These are phyloP conservation scores for Xerocomus potaroensis DNA, from an alignment of 768 basidiomycete species.

Conservation along the genomic window DNA sequence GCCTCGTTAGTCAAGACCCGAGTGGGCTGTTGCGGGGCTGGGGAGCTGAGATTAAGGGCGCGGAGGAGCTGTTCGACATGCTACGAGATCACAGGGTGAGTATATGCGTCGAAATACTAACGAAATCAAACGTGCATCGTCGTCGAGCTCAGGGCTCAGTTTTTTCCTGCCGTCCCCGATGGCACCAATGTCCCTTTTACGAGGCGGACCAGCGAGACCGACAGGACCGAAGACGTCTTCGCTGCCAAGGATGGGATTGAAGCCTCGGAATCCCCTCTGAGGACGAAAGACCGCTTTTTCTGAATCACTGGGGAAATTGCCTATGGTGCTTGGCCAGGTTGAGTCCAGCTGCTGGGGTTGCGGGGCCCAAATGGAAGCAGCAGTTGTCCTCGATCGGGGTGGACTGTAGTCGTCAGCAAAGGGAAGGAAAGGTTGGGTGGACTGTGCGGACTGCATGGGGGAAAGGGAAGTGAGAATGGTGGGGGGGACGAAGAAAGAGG, in stretches of 20 bases:
- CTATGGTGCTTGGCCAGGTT: conserved; percentile 66
- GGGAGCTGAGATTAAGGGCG: conserved; percentile 75
- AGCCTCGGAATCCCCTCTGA: conserved; percentile 24
- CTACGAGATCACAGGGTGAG: conserved; percentile 36
- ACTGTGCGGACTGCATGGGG: conserved; percentile 27
- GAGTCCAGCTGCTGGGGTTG: conserved; percentile 65
- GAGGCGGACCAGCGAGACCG: conserved; percentile 32
- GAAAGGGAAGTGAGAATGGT: conserved; percentile 32
- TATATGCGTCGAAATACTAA: conserved; percentile 27
- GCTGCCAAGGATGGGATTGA: conserved; percentile 28
- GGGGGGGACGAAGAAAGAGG: conserved; percentile 37
- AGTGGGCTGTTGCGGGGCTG: conserved; percentile 49
- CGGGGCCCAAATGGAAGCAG: conserved; percentile 78
- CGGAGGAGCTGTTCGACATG: conserved; percentile 80
- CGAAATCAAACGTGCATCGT: conserved; percentile 33
- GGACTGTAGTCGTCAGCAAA: conserved; percentile 39
- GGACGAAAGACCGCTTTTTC: conserved; percentile 37
- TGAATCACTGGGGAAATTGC: conserved; percentile 52
- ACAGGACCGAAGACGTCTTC: conserved; percentile 68
- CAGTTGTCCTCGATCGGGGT: conserved; percentile 37
- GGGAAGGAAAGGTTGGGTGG: conserved; percentile 27
- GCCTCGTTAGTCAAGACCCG: conserved; percentile 43
- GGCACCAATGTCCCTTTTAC: conserved; percentile 58
- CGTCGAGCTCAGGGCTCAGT: conserved; percentile 51
- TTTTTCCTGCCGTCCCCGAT: conserved; percentile 79